Evolutionary conservation across 192 early-diverging fungal species (phyloP).

Genomic region (Coemansia sp.): DNA sequence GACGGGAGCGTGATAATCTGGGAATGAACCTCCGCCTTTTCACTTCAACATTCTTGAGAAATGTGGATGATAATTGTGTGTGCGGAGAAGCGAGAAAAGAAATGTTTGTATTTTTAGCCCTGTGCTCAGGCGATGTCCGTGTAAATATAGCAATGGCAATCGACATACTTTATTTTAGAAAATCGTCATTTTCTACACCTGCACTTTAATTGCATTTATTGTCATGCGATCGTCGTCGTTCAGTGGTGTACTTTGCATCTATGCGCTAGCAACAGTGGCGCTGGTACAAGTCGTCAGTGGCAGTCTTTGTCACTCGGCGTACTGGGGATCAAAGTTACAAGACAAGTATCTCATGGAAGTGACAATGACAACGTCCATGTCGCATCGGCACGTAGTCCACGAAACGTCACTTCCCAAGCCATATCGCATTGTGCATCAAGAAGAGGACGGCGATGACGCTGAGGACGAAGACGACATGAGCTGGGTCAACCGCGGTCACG

Average conservation of each 20-base stretch:
- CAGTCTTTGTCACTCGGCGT: slow-evolving; percentile 43
- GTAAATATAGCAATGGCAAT: background rate
- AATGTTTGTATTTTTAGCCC: slow-evolving; percentile 11
- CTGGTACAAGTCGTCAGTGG: background rate
- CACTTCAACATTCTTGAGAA: background rate
- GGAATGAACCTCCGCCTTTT: slow-evolving; percentile 9
- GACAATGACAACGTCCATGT: slow-evolving; percentile 27
- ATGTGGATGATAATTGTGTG: background rate
- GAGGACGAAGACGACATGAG: slow-evolving; percentile 45
- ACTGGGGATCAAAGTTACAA: slow-evolving; percentile 34
- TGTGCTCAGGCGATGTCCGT: background rate
- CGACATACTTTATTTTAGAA: background rate
- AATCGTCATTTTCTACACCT: background rate
- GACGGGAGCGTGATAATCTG: slow-evolving; percentile 46
- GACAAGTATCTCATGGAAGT: slow-evolving; percentile 41
- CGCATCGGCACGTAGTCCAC: slow-evolving; percentile 36
- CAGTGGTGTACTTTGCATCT: background rate
- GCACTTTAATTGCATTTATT: background rate
- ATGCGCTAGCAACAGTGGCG: background rate
- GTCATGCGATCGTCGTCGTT: background rate
- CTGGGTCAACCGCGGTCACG: slow-evolving; percentile 42
- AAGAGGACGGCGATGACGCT: slow-evolving; percentile 43
- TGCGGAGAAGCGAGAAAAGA: background rate
- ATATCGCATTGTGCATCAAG: slow-evolving; percentile 47
- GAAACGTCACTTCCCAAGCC: slow-evolving; percentile 48